phyloP scores from a whole-genome alignment of 345 rosid species.

The Psidium friedrichsthalianum region DNA sequence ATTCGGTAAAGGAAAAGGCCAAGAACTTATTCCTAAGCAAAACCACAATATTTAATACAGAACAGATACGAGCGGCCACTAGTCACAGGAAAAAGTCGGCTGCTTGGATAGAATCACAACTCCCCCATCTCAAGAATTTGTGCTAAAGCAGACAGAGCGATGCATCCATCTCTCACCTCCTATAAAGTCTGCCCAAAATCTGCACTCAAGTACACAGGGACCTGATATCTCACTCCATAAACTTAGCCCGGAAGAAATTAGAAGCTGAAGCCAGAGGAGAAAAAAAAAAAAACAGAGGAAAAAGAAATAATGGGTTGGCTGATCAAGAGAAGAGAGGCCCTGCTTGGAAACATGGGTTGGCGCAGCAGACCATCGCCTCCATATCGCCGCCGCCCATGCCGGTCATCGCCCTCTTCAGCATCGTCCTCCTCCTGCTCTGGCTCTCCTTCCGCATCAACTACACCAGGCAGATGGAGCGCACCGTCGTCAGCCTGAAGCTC shows the following conservation, averaged over 20 bases:
- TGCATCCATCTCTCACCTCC: background rate
- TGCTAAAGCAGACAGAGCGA: conserved; percentile 18
- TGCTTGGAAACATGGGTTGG: conserved; percentile 63
- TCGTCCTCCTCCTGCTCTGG: conserved; percentile 35
- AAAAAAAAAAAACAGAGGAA: background rate
- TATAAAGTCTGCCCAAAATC: background rate
- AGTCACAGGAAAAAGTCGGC: conserved; percentile 8
- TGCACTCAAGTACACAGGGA: background rate
- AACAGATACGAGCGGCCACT: background rate
- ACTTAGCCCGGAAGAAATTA: background rate
- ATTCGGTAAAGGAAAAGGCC: background rate
- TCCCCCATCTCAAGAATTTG: conserved; percentile 13
- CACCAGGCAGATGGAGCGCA: conserved; percentile 35
- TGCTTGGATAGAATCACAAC: conserved; percentile 12
- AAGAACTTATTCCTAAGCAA: background rate
- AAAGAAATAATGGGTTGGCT: conserved; percentile 38
- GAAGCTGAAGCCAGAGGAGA: background rate
- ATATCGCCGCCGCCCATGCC: conserved; percentile 57
- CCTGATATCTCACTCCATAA: background rate
- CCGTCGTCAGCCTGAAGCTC: conserved; percentile 37
- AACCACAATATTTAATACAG: background rate
- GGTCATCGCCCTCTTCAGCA: conserved; percentile 34
- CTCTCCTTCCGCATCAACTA: conserved; percentile 40
- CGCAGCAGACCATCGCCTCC: conserved; percentile 32
- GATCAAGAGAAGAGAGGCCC: conserved; percentile 48